These are phyloP conservation scores for Pneumocystis jirovecii DNA, from an alignment of 1,139 yeast species.

Conservation along the genomic window DNA sequence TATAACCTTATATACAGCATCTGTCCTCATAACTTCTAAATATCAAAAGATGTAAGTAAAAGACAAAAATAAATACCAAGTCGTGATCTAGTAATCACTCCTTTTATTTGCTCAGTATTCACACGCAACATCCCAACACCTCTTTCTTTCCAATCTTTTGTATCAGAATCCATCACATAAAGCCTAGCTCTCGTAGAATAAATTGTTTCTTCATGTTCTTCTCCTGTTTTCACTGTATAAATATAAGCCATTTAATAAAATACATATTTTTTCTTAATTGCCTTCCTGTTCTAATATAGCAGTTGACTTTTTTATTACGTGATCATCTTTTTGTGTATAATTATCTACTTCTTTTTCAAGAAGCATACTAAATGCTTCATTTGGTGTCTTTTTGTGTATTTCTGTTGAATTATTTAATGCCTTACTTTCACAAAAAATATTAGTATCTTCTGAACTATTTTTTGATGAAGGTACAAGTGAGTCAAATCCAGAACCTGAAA, in stretches of 20 bases:
- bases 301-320: constrained; percentile 18
- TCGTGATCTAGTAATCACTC: constrained; percentile 8
- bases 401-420: background rate
- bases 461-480: background rate
- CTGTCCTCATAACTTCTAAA: constrained; percentile 62
- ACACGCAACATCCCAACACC: constrained; percentile 81
- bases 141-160: constrained; percentile 87
- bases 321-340: background rate
- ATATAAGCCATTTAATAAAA: constrained; percentile 28
- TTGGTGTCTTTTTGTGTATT: background rate
- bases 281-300: constrained; percentile 21
- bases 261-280: constrained; percentile 37
- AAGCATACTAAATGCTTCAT: background rate
- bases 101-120: constrained; percentile 34
- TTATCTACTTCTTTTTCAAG: background rate
- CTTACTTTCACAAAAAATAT: background rate
- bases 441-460: background rate
- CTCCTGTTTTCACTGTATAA: constrained; percentile 58
- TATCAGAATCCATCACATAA: constrained; percentile 49
- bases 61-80: constrained; percentile 13
- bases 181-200: constrained; percentile 64
- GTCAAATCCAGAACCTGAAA: background rate
- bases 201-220: constrained; percentile 63
- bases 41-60: constrained; percentile 31
- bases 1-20: constrained; percentile 69